A percentile compares a stretch with the other conserved stretches of the same genome.
Evolutionary conservation across 495 filamentous ascomycete genomes (phyloP).

Genomic region (Jackrogersella minutella): DNA sequence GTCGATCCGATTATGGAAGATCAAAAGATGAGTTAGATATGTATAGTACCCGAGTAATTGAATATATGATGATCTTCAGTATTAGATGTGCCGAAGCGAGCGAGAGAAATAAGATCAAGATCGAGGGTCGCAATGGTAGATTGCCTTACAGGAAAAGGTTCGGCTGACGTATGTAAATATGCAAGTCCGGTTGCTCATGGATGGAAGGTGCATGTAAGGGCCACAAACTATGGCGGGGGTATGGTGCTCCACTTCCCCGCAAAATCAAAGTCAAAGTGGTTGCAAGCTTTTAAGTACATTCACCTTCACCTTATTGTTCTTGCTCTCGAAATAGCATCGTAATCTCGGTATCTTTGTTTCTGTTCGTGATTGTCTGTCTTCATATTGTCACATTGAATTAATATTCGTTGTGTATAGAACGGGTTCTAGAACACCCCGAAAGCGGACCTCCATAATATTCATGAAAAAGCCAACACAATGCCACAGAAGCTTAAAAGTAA

Average conservation of each 20-base stretch:
- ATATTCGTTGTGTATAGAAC: not conserved
- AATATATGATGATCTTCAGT: not conserved
- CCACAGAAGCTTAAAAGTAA: not conserved
- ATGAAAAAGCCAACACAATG: not conserved
- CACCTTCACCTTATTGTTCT: conserved; percentile 4
- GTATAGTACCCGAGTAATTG: not conserved
- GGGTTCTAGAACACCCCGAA: conserved; percentile 8
- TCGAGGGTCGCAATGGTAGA: conserved; percentile 26
- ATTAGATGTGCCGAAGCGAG: not conserved
- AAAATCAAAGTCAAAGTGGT: conserved; percentile 15
- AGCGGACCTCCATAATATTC: not conserved
- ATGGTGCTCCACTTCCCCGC: conserved; percentile 39
- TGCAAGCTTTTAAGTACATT: conserved; percentile 1
- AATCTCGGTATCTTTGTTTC: not conserved
- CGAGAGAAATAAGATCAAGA: conserved; percentile 12
- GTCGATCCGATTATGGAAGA: not conserved
- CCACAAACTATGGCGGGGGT: not conserved
- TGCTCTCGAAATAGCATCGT: not conserved
- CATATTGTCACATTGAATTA: not conserved
- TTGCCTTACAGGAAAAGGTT: conserved; percentile 25
- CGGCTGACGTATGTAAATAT: conserved; percentile 27
- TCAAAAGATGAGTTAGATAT: not conserved
- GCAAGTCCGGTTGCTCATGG: conserved; percentile 19
- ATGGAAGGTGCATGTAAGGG: conserved; percentile 3
- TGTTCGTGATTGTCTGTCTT: not conserved